Evolutionary conservation across 306 rosid genomes (phyloP), one percentile per base, ranked within the genome.

Genomic region (Pachyrhizus erosus): DNA sequence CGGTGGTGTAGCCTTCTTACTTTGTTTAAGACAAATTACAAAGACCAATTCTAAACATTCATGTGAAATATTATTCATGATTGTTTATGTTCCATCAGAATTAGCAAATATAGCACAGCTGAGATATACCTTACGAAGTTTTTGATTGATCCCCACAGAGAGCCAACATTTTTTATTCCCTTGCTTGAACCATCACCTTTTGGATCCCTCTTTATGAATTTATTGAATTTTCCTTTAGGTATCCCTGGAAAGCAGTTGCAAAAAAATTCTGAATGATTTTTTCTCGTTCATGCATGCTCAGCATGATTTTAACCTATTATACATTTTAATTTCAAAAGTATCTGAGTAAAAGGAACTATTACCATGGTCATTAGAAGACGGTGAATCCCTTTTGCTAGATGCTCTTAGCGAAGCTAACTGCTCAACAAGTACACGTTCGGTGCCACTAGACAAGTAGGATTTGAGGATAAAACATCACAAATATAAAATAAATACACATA

Each of bases 71-170:
- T 12, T 21, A n/a, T 48, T 11, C 58, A 37, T 43, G 45, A 45
- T 10, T 78, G 74, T 49, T 60, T 65, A 24, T 68, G 60, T 61
- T 68, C 13, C 61, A 82, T 33, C 57, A 48, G 58, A 68, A 70
- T 26, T 37, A 40, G 67, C 13, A 67, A 33, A 5, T 33, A 39
- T 20, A 71, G 20, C 71, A 61, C 29, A 48, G 66, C 31, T 12
- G 51, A 62, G 82, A 83, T 62, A 40, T 92, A 96, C 99, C 99
- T 86, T 73, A 93, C 27, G 83, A 92, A 70, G 61, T 84, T 81
- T 81, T 87, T 89, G 73, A 93, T 82, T 52, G 96, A 91, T 72
- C 80, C 78, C 93, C 98, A 93, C 3, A 90, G 57, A 31, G 93
- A 86, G 37, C 73, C 54, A 74, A 9, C 73, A 51, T 55, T 78